A percentile compares a stretch with the other conserved stretches of the same genome.
These are phyloP conservation scores for Phytophthora pini DNA, from an alignment of 352 stramenopile genomes.

Conservation along the genomic window DNA sequence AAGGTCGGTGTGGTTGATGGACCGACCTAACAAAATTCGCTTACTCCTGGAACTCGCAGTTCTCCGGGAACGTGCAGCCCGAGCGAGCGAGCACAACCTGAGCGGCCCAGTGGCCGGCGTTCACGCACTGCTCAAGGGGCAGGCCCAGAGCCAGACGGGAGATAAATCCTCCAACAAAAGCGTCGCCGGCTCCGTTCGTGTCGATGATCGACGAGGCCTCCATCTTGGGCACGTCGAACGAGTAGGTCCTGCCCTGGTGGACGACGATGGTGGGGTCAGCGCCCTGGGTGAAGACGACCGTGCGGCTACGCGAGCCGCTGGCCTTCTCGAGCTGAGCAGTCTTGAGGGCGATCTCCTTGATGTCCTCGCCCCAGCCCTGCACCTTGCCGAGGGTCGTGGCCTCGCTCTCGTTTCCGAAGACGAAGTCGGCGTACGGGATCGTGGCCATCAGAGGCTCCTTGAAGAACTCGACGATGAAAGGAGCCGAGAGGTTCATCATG, in stretches of 20 bases:
- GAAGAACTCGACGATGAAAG: conserved; percentile 99
- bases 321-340: conserved; percentile 95
- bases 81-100: conserved; percentile 97
- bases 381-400: conserved; percentile 94
- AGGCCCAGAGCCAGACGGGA: conserved; percentile 90
- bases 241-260: conserved; percentile 92
- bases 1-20: conserved; percentile 9
- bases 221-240: conserved; percentile 93
- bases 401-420: conserved; percentile 99
- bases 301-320: conserved; percentile 89
- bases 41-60: conserved; percentile 93
- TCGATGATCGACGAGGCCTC: conserved; percentile 95
- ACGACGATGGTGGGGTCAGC: conserved; percentile 96
- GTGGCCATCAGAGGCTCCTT: conserved; percentile 94
- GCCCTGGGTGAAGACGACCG: conserved; percentile 99
- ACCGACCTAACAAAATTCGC: conserved; percentile 5
- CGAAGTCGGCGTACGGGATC: conserved; percentile 97
- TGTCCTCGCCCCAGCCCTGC: conserved; percentile 90
- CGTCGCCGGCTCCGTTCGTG: conserved; percentile 99
- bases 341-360: conserved; percentile 93
- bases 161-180: conserved; percentile 99
- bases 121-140: conserved; percentile 94
- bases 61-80: conserved; percentile 95
- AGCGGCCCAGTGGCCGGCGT: conserved; percentile 97
- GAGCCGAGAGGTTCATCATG: conserved; percentile 97